Percentiles rank a stretch among this genome's conserved stretches.
These are phyloP conservation scores for Saturnispora besseyi DNA, from an alignment of 805 yeast species.

Conservation along the genomic window DNA sequence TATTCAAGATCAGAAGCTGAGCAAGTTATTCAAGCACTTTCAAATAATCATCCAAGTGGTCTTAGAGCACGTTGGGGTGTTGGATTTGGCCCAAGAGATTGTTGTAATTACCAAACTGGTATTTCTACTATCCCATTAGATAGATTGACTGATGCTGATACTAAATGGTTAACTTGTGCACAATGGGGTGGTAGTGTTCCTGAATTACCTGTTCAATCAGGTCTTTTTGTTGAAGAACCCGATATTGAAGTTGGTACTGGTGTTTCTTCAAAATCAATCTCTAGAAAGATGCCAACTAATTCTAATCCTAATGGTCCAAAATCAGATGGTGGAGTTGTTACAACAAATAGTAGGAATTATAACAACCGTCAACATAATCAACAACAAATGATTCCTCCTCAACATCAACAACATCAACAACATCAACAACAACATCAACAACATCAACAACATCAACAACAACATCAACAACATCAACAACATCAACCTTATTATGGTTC, in stretches of 20 bases:
- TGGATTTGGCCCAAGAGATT: slow-evolving; percentile 97
- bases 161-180: slow-evolving; percentile 78
- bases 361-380: slow-evolving; percentile 2
- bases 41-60: slow-evolving; percentile 49
- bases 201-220: slow-evolving; percentile 69
- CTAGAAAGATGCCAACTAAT: slow-evolving; percentile 88
- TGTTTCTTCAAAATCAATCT: slow-evolving; percentile 83
- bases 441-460: slow-evolving; percentile 10
- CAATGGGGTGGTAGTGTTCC: slow-evolving; percentile 94
- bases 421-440: slow-evolving; percentile 3
- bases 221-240: slow-evolving; percentile 89
- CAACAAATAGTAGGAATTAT: not conserved
- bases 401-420: not conserved
- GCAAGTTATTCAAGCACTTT: slow-evolving; percentile 61
- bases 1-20: slow-evolving; percentile 90
- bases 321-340: slow-evolving; percentile 36
- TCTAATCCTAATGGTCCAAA: slow-evolving; percentile 79
- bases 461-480: slow-evolving; percentile 10
- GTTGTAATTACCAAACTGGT: slow-evolving; percentile 92
- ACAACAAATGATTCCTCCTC: slow-evolving; percentile 1
- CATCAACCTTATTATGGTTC: slow-evolving; percentile 9
- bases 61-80: slow-evolving; percentile 97
- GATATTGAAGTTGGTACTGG: slow-evolving; percentile 96
- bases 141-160: slow-evolving; percentile 90
- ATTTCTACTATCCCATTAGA: slow-evolving; percentile 77